Evolutionary conservation across 495 filamentous ascomycete genomes (phyloP).

Genomic region (Penicillium pancosmium): DNA sequence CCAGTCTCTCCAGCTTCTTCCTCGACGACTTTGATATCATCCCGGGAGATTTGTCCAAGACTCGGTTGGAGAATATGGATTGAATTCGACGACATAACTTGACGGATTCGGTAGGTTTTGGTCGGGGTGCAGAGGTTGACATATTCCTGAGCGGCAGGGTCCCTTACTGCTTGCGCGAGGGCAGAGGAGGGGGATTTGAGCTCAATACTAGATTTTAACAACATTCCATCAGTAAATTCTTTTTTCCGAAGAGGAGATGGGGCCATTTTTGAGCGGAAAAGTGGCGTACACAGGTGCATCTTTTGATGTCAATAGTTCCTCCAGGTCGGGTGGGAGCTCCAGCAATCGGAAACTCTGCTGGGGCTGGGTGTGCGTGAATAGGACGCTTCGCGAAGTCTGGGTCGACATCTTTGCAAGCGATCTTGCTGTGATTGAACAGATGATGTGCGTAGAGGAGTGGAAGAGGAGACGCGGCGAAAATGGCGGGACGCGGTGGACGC

Average conservation of each 20-base stretch:
- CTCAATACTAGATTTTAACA: constrained; percentile 53
- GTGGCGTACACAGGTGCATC: constrained; percentile 60
- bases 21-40: constrained; percentile 37
- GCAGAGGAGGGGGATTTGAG: constrained; percentile 57
- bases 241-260: background rate
- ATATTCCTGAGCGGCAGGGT: constrained; percentile 52
- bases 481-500: constrained; percentile 18
- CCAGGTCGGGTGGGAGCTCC: constrained; percentile 78
- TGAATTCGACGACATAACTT: constrained; percentile 91
- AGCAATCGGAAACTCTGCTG: constrained; percentile 71
- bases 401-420: constrained; percentile 53
- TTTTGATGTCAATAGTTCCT: constrained; percentile 63
- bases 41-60: constrained; percentile 27
- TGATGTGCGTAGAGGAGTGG: background rate
- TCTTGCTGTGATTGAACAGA: background rate
- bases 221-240: background rate
- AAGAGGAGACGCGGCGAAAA: constrained; percentile 13
- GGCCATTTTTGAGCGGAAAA: background rate
- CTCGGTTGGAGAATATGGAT: constrained; percentile 71
- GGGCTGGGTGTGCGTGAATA: constrained; percentile 62
- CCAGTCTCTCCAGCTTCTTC: constrained; percentile 23
- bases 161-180: constrained; percentile 26
- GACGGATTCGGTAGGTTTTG: constrained; percentile 77
- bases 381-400: constrained; percentile 60
- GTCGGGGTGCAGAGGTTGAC: constrained; percentile 72